A percentile compares a stretch with the other conserved stretches of the same genome.
These are phyloP conservation scores for Teunomyces cretensis DNA, from an alignment of 805 yeast genomes.

Conservation along the genomic window DNA sequence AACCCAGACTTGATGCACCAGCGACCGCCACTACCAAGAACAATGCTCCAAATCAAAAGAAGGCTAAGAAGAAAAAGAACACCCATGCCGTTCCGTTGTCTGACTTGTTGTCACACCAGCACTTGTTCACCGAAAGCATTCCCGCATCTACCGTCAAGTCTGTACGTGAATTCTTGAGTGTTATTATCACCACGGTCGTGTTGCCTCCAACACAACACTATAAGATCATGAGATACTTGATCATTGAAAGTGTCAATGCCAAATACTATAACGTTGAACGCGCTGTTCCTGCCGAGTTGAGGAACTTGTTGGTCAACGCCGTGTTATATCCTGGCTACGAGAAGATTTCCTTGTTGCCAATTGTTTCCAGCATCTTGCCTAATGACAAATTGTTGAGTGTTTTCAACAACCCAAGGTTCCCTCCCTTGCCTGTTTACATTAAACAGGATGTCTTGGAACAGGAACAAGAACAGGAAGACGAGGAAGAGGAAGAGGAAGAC, in stretches of 20 bases:
- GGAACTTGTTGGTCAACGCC: slow-evolving; percentile 45
- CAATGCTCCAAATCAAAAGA: slow-evolving; percentile 15
- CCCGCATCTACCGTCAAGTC: slow-evolving; percentile 32
- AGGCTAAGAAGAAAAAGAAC: slow-evolving; percentile 43
- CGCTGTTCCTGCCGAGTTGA: slow-evolving; percentile 32
- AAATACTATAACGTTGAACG: slow-evolving; percentile 21
- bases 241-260: slow-evolving; percentile 36
- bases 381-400: slow-evolving; percentile 55
- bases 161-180: slow-evolving; percentile 48
- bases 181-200: slow-evolving; percentile 46
- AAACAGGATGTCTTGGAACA: slow-evolving; percentile 12
- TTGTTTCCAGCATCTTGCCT: slow-evolving; percentile 54
- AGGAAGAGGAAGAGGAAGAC: slow-evolving; percentile 4
- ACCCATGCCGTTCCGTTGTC: slow-evolving; percentile 52
- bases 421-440: slow-evolving; percentile 40
- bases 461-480: slow-evolving; percentile 6
- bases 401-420: slow-evolving; percentile 75
- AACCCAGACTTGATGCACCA: slow-evolving; percentile 29
- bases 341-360: slow-evolving; percentile 66
- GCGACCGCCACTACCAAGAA: background rate
- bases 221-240: slow-evolving; percentile 44
- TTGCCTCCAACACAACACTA: slow-evolving; percentile 66
- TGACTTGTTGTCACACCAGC: slow-evolving; percentile 67
- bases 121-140: slow-evolving; percentile 47
- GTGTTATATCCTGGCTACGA: slow-evolving; percentile 70